Evolutionary conservation across 108 stramenopile genomes (phyloP).

Genomic region (Schizochytrium sp.): DNA sequence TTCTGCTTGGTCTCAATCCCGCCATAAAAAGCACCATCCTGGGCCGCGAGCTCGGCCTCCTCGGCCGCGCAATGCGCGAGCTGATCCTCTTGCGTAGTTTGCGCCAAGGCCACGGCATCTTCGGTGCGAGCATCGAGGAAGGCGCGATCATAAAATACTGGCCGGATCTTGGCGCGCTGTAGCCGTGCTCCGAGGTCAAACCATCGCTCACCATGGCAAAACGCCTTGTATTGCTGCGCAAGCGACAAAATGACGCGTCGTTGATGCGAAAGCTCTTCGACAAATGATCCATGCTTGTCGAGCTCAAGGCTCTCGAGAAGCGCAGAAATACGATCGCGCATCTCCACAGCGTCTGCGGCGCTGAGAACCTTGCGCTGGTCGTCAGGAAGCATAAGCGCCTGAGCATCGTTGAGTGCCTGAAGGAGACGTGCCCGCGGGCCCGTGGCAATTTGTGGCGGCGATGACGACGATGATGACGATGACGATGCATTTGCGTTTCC

Average conservation of each 20-base stretch:
- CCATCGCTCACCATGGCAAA: background rate
- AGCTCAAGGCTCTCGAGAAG: background rate
- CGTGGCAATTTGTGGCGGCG: background rate
- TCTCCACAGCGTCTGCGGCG: background rate
- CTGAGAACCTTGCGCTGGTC: background rate
- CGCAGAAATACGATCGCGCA: background rate
- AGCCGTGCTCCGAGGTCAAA: background rate
- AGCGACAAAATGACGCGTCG: background rate
- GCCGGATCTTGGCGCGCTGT: background rate
- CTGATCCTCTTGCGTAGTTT: background rate
- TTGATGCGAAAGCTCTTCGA: background rate
- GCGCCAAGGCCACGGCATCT: background rate
- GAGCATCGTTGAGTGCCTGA: background rate
- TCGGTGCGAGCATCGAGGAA: background rate
- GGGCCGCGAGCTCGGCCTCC: background rate
- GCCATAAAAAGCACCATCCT: background rate
- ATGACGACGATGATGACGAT: too few relatives aligned
- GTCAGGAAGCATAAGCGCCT: background rate
- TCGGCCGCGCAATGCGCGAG: background rate
- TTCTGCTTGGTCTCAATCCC: background rate
- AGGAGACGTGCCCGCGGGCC: background rate
- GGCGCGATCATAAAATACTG: background rate
- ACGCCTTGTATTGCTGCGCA: background rate
- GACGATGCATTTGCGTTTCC: background rate
- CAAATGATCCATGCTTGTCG: background rate